Percentiles rank a stretch among this genome's conserved stretches.
Conservation (phyloP, 2,329 filamentous ascomycete genomes). For the Alternaria infectoria region DNA sequence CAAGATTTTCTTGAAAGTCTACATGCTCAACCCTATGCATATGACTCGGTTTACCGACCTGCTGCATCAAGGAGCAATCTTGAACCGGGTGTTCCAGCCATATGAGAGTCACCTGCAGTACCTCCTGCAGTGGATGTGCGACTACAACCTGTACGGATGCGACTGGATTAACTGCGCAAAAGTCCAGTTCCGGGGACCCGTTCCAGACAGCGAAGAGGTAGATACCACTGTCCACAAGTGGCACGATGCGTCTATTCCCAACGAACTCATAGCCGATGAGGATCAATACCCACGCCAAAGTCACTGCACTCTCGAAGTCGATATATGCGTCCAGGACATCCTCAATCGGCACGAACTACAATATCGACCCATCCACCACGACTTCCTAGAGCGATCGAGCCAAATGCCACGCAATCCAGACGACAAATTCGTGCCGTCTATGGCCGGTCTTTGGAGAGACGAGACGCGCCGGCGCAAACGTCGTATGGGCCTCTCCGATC, state of each 20-base stretch:
- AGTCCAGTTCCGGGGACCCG: conserved; percentile 74
- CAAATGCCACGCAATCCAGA: conserved; percentile 63
- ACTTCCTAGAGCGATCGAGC: conserved; percentile 76
- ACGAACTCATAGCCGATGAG: conserved; percentile 66
- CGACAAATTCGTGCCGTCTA: conserved; percentile 87
- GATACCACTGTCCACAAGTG: conserved; percentile 70
- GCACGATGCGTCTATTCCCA: conserved; percentile 76
- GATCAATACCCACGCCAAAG: conserved; percentile 75
- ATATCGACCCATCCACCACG: conserved; percentile 81
- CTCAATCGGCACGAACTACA: conserved; percentile 78
- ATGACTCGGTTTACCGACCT: conserved; percentile 90
- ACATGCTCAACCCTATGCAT: conserved; percentile 84
- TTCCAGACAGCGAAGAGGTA: conserved; percentile 73
- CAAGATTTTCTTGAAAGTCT: conserved; percentile 89
- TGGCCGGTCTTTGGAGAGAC: conserved; percentile 92
- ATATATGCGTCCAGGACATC: conserved; percentile 88
- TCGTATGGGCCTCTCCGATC: conserved; percentile 68
- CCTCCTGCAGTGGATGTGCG: conserved; percentile 94
- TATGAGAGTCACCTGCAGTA: conserved; percentile 95
- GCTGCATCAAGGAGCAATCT: conserved; percentile 83
- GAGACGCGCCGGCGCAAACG: conserved; percentile 81
- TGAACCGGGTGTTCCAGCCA: conserved; percentile 84
- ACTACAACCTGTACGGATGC: conserved; percentile 97
- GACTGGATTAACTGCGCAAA: conserved; percentile 78
- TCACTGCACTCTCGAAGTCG: conserved; percentile 87